These are phyloP conservation scores for Chlorella sp. DNA, from an alignment of 139 green algal genomes.

Conservation along the genomic window DNA sequence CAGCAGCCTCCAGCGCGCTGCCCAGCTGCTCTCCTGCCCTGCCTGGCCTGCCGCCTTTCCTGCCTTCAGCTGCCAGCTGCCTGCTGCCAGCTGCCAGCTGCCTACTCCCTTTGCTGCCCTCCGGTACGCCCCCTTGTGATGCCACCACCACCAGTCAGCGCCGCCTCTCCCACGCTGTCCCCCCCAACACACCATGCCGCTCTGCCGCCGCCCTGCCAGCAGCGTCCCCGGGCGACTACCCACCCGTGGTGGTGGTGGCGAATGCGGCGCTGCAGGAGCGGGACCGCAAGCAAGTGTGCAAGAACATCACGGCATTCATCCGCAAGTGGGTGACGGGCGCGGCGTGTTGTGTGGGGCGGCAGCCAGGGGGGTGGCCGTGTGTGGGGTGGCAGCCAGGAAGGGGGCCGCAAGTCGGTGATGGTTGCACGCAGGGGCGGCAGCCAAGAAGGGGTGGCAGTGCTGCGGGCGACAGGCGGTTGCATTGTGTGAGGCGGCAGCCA, in stretches of 20 bases:
- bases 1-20: not conserved
- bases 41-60: not conserved
- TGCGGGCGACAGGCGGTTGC: not conserved
- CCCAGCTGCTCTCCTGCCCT: not conserved
- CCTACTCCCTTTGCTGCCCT: not conserved
- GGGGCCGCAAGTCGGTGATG: no score
- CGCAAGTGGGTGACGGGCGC: not conserved
- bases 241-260: not conserved
- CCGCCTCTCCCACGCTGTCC: no score
- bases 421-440: no score
- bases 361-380: not conserved
- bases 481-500: no score
- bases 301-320: not conserved
- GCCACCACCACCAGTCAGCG: no score
- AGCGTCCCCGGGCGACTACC: not conserved
- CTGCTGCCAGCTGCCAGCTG: not conserved
- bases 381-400: not conserved
- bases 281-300: not conserved
- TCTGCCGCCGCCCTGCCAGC: not conserved
- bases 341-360: not conserved
- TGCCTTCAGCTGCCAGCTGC: not conserved
- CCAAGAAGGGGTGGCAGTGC: no score
- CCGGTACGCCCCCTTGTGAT: no score
- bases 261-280: not conserved
- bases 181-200: not conserved